Evolutionary conservation across 2,329 filamentous ascomycete genomes (phyloP), one percentile per base, ranked within the genome.

Genomic region (Xenoacremonium recifei): DNA sequence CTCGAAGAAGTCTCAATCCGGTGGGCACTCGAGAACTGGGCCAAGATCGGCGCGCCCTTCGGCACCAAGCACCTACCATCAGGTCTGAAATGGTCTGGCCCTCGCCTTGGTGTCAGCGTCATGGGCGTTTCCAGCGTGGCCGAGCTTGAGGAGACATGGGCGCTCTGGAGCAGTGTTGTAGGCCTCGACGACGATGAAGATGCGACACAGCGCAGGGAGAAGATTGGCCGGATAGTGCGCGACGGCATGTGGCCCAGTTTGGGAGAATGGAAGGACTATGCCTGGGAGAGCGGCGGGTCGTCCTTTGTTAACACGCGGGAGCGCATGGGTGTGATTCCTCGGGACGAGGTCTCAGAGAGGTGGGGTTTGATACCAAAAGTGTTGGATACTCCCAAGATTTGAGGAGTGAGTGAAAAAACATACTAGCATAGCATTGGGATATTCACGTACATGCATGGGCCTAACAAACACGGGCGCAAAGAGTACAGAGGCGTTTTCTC

Each of bases 1-100:
- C 70, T 97, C 5, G 92, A 96, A 65, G 83, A 87, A 35, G 79
- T 96, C 13, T 84, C 89, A 1, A 89, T 96, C 42, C 82, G 89
- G 4, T 97, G 85, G 72, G 83, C 88, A 3, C 71, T 96, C 39
- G 76, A 80, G 44, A 73, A 72, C 35, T 85, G 81, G 81, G 68
- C 75, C 0, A 63, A 70, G 15, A 62, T 67, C 0, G 81, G 76
- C 1, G 70, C 69, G 0, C 56, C 49, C 0, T 63, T 71, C 45
- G 73, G 73, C 36, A 72, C 59, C 5, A 59, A 37, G n/a, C 16
- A 57, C 3, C 37, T 50, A 3, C 49, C 49, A 9, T n/a, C n/a
- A n/a, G 49, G 51, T 9, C 46, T 49, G 17, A 41, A 4, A 25
- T 41, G 10, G 17, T 42, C 17, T 39, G 35, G 31, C 2, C 39